Evolutionary conservation across 768 basidiomycete species (phyloP), one percentile per base, ranked within the genome.

Genomic region (Suillus clintonianus): DNA sequence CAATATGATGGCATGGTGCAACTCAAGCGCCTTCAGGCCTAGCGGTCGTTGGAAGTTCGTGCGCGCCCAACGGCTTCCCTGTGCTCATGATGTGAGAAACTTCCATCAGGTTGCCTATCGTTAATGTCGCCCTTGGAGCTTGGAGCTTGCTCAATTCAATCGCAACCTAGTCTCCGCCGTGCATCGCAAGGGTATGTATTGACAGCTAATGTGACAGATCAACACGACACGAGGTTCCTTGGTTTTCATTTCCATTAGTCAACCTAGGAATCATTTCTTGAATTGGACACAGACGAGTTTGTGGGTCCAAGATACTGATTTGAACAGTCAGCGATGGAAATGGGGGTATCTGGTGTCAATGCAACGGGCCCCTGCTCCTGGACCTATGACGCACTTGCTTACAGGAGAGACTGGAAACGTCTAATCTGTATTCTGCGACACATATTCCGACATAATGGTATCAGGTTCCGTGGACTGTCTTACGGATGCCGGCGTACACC

Each of bases 221-320:
- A 34, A 14, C 10, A 53, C 19, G 32, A 53, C 54, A 55, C 34
- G 54, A 4, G 54, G 34, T 57, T 57, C 39, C 56, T 57, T 30
- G 56, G 56, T 57, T 57, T 57, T 41, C 56, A 57, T 57, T 27
- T 57, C 56, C 56, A 41, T 57, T 19, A 41, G 15, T 27, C 27
- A 57, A 27, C 56, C 56, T 57, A 57, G 56, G 56, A 57, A 57
- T 57, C 27, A 41, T 11, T 57, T 30, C 56, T 57, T 42, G 24
- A 57, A 57, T 57, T 41, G 56, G 56, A 57, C 39, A 41, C 13
- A 17, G 17, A 57, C 37, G 15, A 7, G 24, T 27, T 41, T 11
- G 19, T 3, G 55, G 22, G 55, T 4, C 36, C 36, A 17, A 56
- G 37, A 37, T 56, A 24, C 55, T 56, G 22, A 39, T 56, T 56